Evolutionary conservation across 2,329 filamentous ascomycete genomes (phyloP), one percentile per base, ranked within the genome.

Genomic region (Pochonia chlamydosporia): DNA sequence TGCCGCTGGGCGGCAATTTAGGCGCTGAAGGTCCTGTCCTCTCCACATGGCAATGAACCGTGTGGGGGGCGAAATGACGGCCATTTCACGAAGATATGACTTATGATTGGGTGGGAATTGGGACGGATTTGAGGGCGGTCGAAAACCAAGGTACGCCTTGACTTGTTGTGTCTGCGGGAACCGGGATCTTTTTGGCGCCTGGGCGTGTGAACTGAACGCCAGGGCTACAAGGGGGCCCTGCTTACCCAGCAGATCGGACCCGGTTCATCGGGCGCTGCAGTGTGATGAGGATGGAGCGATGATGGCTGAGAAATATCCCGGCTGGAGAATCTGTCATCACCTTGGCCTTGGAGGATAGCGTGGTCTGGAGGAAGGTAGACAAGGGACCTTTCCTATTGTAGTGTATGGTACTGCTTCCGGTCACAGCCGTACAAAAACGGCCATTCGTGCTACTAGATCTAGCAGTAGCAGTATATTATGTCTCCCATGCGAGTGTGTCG

Each of bases 21-120:
- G 51, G 54, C 58, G 55, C 44, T 54, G 52, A 49, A 51, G 52
- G 50, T 54, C 52, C 49, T 52, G 56, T 51, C 50, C 56, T 58
- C 59, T 52, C 46, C 53, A 58, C 49, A 54, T 55, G 54, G 56
- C 54, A 53, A 47, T 54, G 52, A 52, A 53, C 44, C 46, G 59
- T 52, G 49, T 55, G 52, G 52, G 54, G 60, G 57, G 56, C 53
- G 51, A 52, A 49, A 49, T 50, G 63, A 63, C 59, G 63, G 60
- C 56, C 66, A 63, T 71, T 71, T 69, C 64, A 74, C 64, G 68
- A 69, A 60, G 56, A 68, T 66, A 75, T 65, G 73, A 71, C 57
- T 69, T 68, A 73, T 79, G 75, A 79, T 79, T 79, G 76, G 75
- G 68, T 56, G 56, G 16, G 31, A 37, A 56, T 45, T 43, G 46